Conservation (phyloP, 768 basidiomycete species). For the Roridomyces roridus region DNA sequence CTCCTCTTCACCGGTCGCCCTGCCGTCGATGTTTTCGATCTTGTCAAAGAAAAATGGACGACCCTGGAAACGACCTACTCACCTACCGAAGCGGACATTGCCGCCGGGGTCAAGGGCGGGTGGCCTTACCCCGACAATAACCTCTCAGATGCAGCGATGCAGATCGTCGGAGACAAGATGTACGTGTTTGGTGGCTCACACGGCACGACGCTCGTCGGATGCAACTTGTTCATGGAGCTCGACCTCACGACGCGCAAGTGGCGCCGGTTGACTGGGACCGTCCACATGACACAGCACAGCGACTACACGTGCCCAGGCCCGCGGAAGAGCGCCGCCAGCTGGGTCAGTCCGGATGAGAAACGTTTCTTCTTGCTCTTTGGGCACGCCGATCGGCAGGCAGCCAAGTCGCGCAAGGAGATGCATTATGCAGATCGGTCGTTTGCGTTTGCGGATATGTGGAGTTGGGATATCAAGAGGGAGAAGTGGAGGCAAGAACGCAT, state of each 20-base stretch:
- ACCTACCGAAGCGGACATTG: conserved; percentile 4
- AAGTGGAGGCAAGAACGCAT: conserved; percentile 38
- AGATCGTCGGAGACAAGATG: conserved; percentile 36
- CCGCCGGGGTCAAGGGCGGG: conserved; percentile 4
- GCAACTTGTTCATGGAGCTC: conserved; percentile 45
- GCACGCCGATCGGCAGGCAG: conserved; percentile 39
- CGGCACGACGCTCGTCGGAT: conserved; percentile 34
- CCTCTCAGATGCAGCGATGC: conserved; percentile 24
- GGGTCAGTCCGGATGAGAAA: conserved; percentile 36
- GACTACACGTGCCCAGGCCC: conserved; percentile 36
- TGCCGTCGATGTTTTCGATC: conserved; percentile 42
- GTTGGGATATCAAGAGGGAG: conserved; percentile 34
- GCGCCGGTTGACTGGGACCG: conserved; percentile 30
- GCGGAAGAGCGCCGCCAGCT: conserved; percentile 38
- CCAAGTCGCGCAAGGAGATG: conserved; percentile 28
- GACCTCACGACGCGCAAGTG: conserved; percentile 29
- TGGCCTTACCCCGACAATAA: conserved; percentile 32
- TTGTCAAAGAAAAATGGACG: conserved; percentile 40
- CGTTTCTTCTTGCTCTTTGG: conserved; percentile 43
- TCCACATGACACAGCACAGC: conserved; percentile 21
- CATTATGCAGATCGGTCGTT: conserved; percentile 25
- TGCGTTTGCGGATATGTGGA: conserved; percentile 38
- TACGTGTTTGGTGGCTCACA: conserved; percentile 47
- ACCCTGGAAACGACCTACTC: conserved; percentile 32
- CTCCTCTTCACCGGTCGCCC: conserved; percentile 43